Evolutionary conservation across 176 grass and related monocot genomes (phyloP).

Genomic region (Triticum turgidum): DNA sequence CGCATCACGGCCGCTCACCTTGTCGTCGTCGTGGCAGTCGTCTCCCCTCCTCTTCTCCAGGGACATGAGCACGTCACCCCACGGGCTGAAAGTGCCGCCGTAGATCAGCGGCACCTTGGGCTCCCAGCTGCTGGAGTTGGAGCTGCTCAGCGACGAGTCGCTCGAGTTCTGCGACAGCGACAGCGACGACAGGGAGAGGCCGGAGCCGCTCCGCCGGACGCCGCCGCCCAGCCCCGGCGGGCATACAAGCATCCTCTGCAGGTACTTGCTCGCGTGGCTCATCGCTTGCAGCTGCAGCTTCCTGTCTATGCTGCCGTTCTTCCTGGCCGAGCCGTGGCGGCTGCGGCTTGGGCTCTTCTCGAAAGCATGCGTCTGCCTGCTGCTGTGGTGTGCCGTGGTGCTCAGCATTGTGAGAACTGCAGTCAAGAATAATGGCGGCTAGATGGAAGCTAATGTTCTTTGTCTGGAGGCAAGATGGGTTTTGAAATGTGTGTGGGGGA

Average conservation of each 20-base stretch:
- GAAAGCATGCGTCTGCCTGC: slow-evolving; percentile 65
- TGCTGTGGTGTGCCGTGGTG: slow-evolving; percentile 51
- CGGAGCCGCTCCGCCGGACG: slow-evolving; percentile 75
- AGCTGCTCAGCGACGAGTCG: slow-evolving; percentile 91
- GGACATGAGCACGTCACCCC: slow-evolving; percentile 42
- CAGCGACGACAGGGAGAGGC: slow-evolving; percentile 81
- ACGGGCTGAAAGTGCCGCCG: slow-evolving; percentile 62
- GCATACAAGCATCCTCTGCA: slow-evolving; percentile 52
- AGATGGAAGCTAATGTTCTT: slow-evolving; percentile 11
- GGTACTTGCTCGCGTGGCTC: slow-evolving; percentile 55
- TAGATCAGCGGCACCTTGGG: slow-evolving; percentile 69
- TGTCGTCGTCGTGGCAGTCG: slow-evolving; percentile 34
- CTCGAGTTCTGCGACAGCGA: slow-evolving; percentile 97
- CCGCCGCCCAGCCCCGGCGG: slow-evolving; percentile 50
- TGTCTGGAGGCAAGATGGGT: slow-evolving; percentile 37
- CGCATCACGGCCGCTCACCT: slow-evolving; percentile 44
- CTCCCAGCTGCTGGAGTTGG: slow-evolving; percentile 91
- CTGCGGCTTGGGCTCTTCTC: slow-evolving; percentile 50
- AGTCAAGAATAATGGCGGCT: background rate
- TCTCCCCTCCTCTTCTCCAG: slow-evolving; percentile 36
- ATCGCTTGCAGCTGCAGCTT: slow-evolving; percentile 51
- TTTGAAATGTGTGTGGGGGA: slow-evolving; percentile 36
- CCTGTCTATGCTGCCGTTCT: slow-evolving; percentile 43
- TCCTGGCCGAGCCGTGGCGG: background rate
- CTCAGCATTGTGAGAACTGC: slow-evolving; percentile 37